Base-by-base conservation (phyloP, 1,284 basidiomycete genomes). In the Trichosporon sp. region DNA sequence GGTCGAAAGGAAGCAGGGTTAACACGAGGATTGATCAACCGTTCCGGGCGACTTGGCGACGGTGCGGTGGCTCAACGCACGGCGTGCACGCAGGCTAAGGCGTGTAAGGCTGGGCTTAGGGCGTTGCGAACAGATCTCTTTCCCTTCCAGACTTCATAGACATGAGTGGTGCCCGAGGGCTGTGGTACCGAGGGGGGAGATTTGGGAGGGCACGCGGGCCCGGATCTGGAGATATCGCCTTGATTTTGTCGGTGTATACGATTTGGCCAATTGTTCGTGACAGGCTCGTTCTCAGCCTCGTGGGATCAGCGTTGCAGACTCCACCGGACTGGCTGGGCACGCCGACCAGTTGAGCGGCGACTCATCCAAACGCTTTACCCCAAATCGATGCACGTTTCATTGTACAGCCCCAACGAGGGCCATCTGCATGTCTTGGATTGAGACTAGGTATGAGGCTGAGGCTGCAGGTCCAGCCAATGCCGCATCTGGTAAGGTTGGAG, bases 21-120 rank as follows among this genome's bases (percentile, higher is more conserved):
- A 54, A 26, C 51, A 54, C 51, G n/a, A 26, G 21, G 51, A 54
- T 26, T 54, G 51, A 54, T 54, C 51, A 54, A 21, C 51, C 51
- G 51, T 54, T 54, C 51, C 51, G 51, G 51, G 51, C 51, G 19
- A 21, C 51, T 21, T 54, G 51, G 51, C 14, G 8, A 54, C 51
- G 19, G 51, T 26, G 51, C 21, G 8, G 51, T 11, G 19, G 51
- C 51, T 54, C 51, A 11, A 7, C 51, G 51, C 51, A 54, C 51
- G 51, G 51, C 14, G 19, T 10, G 19, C 51, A 54, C 19, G 19
- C 8, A 54, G 51, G n/a, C 51, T 21, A 21, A 26, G 51, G 51
- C 19, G 21, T 21, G 51, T 16, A 16, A 54, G 51, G 51, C 51
- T 54, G 51, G 21, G 51, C 51, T 54, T 8, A 21, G 51, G 51